Base-by-base conservation (phyloP, 2,329 filamentous ascomycete genomes). In the Capronia americana region DNA sequence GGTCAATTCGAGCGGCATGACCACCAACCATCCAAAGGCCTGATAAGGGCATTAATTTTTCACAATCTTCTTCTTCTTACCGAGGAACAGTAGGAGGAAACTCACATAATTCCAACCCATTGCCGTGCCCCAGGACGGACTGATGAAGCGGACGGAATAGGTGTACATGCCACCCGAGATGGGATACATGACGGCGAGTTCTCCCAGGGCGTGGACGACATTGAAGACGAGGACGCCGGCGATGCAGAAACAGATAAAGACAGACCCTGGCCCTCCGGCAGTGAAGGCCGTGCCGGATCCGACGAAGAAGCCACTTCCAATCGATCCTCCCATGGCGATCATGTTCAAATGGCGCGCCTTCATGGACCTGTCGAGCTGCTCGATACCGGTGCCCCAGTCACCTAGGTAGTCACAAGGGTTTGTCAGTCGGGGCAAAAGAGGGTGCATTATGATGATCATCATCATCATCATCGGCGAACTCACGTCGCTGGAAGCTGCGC, bases 101-200 rank as follows among this genome's bases (percentile, higher is more conserved):
- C 69, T 58, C 64, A 73, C 61, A 75, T 96, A 95, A 58, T 80
- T 77, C 79, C 79, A 81, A n/a, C 79, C 79, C 73, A 81, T 78
- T 30, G 79, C 79, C 57, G 80, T 80, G 6, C 79, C 79, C 79
- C 73, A 73, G 32, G 69, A 92, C 0, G 93, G 94, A 75, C 97
- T 92, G 23, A 98, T 79, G 74, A 98, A 97, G 20, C 94, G 88
- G 32, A 92, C 96, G 14, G 93, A 95, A 80, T 93, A 97, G 7
- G 92, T 90, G 1, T 92, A 92, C 76, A 97, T 97, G 4, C 92
- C 96, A 66, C 94, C 94, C 32, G 93, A 91, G 38, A 97, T 90
- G 2, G 94, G 94, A 72, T 93, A 97, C 23, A 93, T 81, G 26
- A 97, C 93, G 20, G 93, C 92, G 78, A 98, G 87, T 78, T 98